Conservation (phyloP, 306 rosid genomes). For the Casuarina cunninghamiana region DNA sequence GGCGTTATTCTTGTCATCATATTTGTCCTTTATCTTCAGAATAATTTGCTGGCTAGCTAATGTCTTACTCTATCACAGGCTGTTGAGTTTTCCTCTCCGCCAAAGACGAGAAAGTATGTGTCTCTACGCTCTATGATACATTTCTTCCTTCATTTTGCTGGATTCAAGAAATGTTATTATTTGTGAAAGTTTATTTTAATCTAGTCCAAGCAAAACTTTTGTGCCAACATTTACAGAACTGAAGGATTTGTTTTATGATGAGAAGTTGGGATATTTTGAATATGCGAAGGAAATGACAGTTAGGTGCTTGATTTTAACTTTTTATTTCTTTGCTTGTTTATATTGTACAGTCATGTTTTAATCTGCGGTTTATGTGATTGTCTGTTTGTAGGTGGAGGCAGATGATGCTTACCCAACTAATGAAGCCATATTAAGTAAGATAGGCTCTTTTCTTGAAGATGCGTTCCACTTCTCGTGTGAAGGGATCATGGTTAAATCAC, state of each 20-base stretch:
- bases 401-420: constrained; percentile 63
- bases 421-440: constrained; percentile 56
- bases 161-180: constrained; percentile 16
- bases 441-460: constrained; percentile 64
- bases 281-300: constrained; percentile 84
- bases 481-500: constrained; percentile 87
- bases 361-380: constrained; percentile 6
- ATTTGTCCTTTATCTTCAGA: constrained; percentile 23
- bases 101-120: constrained; percentile 69
- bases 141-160: constrained; percentile 22
- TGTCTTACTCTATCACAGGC: constrained; percentile 55
- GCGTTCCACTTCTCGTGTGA: constrained; percentile 78
- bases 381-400: constrained; percentile 65
- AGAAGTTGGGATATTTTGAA: constrained; percentile 71
- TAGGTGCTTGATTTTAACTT: constrained; percentile 31
- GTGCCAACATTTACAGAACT: constrained; percentile 46
- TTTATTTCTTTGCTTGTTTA: constrained; percentile 5
- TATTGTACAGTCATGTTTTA: constrained; percentile 5
- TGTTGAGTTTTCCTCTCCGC: constrained; percentile 71
- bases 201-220: constrained; percentile 18
- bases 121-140: constrained; percentile 25
- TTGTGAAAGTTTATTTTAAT: constrained; percentile 12
- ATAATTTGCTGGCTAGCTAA: constrained; percentile 30
- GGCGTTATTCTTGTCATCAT: constrained; percentile 7
- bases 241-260: constrained; percentile 65